phyloP scores from a whole-genome alignment of 1,139 yeast genomes.

The Saccharomyces hybrid region DNA sequence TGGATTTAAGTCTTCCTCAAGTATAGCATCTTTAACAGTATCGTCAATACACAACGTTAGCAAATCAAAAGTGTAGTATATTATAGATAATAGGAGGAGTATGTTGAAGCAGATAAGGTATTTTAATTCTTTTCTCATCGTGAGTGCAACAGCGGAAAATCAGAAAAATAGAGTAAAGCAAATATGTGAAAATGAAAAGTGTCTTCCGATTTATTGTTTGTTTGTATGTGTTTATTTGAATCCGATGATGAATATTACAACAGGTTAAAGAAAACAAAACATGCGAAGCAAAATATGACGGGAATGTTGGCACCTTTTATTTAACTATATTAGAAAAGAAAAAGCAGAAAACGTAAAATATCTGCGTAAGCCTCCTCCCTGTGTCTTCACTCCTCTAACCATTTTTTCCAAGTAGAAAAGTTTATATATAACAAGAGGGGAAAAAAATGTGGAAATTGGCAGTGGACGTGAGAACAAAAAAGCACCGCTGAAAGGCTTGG shows the following conservation, averaged over 20 bases:
- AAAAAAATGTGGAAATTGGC: neutral
- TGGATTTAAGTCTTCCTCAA: slow-evolving; percentile 47
- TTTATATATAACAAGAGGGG: neutral
- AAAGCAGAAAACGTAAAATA: neutral
- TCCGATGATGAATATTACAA: neutral
- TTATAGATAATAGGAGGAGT: slow-evolving; percentile 45
- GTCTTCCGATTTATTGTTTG: neutral
- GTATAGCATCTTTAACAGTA: slow-evolving; percentile 54
- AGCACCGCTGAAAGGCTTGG: neutral
- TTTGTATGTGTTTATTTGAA: neutral
- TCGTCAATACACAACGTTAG: slow-evolving; percentile 71
- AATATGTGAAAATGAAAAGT: neutral
- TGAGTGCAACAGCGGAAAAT: neutral
- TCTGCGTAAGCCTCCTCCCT: neutral
- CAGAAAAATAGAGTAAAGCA: neutral
- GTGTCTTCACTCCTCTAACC: neutral
- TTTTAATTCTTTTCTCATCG: slow-evolving; percentile 50
- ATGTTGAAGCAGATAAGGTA: slow-evolving; percentile 53
- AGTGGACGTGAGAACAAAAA: neutral
- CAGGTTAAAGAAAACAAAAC: neutral
- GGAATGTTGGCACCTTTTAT: neutral
- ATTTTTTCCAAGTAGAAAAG: neutral
- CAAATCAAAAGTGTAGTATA: slow-evolving; percentile 64
- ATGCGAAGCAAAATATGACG: neutral
- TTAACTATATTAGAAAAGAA: neutral